These are phyloP conservation scores for Mycena olivaceomarginata DNA, from an alignment of 768 basidiomycete species.

Conservation along the genomic window DNA sequence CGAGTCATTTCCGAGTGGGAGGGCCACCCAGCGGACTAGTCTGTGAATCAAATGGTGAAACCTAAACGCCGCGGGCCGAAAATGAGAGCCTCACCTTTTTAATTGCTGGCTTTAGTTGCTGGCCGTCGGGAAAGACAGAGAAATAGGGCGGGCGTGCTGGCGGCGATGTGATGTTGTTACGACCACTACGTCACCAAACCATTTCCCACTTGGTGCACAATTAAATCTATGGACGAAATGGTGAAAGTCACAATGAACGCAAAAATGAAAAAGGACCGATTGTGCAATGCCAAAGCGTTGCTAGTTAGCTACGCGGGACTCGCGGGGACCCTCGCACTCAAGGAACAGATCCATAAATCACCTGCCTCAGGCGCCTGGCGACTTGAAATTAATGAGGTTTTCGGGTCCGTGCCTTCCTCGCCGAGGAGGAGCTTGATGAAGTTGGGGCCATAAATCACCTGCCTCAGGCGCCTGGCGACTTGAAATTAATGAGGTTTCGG, in stretches of 20 bases:
- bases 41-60: conserved; percentile 12
- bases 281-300: too few species aligned
- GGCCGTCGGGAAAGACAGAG: not conserved
- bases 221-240: too few species aligned
- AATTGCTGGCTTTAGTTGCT: not conserved
- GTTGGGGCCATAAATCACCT: too few species aligned
- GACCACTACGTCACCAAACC: too few species aligned
- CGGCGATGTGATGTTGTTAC: not conserved
- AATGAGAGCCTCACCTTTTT: conserved; percentile 6
- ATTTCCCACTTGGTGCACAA: too few species aligned
- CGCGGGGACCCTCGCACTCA: not conserved
- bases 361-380: too few species aligned
- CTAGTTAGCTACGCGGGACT: not conserved
- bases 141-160: not conserved
- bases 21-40: not conserved
- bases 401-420: too few species aligned
- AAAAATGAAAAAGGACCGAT: not conserved
- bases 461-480: too few species aligned
- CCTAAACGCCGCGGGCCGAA: conserved; percentile 4
- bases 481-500: too few species aligned
- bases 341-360: not conserved
- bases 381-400: too few species aligned
- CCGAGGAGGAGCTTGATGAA: too few species aligned
- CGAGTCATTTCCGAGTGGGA: not conserved
- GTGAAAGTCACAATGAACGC: not conserved